Evolutionary conservation across 371 early-diverging fungal genomes (phyloP), one percentile per base, ranked within the genome.

Genomic region (Saksenaea vasiformis): DNA sequence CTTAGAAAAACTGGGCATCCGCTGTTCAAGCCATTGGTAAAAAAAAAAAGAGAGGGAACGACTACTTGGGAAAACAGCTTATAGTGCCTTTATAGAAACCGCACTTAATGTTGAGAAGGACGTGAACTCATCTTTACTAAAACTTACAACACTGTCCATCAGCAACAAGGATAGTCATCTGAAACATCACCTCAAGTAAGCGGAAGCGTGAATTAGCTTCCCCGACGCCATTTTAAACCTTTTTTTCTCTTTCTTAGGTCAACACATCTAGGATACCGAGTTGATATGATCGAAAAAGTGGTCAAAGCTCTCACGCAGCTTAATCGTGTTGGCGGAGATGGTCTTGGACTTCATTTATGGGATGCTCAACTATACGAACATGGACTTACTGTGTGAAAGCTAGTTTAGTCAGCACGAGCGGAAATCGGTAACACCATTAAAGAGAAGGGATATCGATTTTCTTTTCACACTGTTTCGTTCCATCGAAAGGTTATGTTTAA

Each of bases 111-210:
- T 79, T 17, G 79, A 79, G 61, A 79, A 79, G 53, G 86, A 83
- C 64, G 87, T 89, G 53, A 89, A 89, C 77, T 79, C 83, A 55
- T 76, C 84, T 26, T 67, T 88, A 24, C 65, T 89, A 19, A 81
- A 79, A 57, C 77, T 89, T 37, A 79, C 85, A 58, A 66, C 69
- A 26, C 58, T 86, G 27, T 85, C 82, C 13, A 70, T 72, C 24
- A 77, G 81, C 57, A 67, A 80, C 51, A 61, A 72, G 19, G 90
- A 89, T 61, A 66, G 80, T 11, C 87, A 89, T 58, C 70, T 89
- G 53, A 76, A 73, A 51, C 85, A 87, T 54, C 76, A 73, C 22
- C 51, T 89, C 37, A 87, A 89, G 82, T 80, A 72, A 72, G 65
- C 59, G 9, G 22, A 47, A 47, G 22, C 19, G 22, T 14, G 43